Evolutionary conservation across 2,329 filamentous ascomycete genomes (phyloP).

Genomic region (Trichophyton simii): DNA sequence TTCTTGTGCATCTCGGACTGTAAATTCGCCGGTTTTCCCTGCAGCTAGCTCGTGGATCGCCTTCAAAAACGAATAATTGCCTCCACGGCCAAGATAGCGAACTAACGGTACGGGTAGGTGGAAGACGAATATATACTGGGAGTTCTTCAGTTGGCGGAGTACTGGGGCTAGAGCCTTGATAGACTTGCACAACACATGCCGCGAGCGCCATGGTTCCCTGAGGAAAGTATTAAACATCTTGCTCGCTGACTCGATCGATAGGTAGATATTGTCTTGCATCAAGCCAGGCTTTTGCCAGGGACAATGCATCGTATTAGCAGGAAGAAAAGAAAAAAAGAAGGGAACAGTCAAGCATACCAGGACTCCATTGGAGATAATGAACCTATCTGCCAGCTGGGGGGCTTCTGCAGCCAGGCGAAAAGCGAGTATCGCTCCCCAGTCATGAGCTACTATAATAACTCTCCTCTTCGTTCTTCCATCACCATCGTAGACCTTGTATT

Average conservation of each 20-base stretch:
- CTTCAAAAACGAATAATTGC: slow-evolving; percentile 38
- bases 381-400: slow-evolving; percentile 42
- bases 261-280: slow-evolving; percentile 30
- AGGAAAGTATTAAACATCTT: slow-evolving; percentile 41
- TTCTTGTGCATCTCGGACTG: slow-evolving; percentile 30
- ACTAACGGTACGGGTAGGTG: slow-evolving; percentile 38
- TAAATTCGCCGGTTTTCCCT: slow-evolving; percentile 24
- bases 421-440: slow-evolving; percentile 43
- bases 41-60: slow-evolving; percentile 29
- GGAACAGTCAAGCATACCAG: slow-evolving; percentile 32
- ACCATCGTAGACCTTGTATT: slow-evolving; percentile 30
- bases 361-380: slow-evolving; percentile 42
- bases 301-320: neutral
- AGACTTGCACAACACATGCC: slow-evolving; percentile 35
- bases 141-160: slow-evolving; percentile 36
- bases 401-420: slow-evolving; percentile 49
- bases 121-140: slow-evolving; percentile 45
- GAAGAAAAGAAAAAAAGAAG: neutral
- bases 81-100: slow-evolving; percentile 34
- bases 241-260: slow-evolving; percentile 30
- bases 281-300: slow-evolving; percentile 27
- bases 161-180: slow-evolving; percentile 35
- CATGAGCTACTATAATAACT: slow-evolving; percentile 41
- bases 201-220: slow-evolving; percentile 32
- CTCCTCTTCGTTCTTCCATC: slow-evolving; percentile 22